A percentile compares a stretch with the other conserved stretches of the same genome.
These are phyloP conservation scores for Chrysoporthe puriensis DNA, from an alignment of 2,329 filamentous ascomycete species.

Conservation along the genomic window DNA sequence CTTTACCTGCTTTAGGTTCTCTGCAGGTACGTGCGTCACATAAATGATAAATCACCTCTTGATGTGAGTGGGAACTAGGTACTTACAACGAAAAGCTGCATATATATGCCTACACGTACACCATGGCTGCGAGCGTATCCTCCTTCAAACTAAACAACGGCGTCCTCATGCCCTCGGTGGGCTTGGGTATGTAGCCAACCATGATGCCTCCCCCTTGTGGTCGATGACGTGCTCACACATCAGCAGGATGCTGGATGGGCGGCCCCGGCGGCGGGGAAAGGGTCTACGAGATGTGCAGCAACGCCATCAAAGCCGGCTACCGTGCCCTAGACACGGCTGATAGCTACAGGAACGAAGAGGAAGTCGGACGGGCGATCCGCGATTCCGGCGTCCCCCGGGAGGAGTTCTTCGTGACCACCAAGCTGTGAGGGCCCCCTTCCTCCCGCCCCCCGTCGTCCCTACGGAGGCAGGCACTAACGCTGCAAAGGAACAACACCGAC, in stretches of 20 bases:
- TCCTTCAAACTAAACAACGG: conserved; percentile 26
- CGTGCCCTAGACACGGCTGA: conserved; percentile 39
- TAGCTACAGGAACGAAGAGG: conserved; percentile 35
- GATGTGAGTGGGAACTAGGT: too few relatives aligned
- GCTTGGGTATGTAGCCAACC: conserved; percentile 15
- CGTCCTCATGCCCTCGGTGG: conserved; percentile 24
- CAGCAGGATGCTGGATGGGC: conserved; percentile 26
- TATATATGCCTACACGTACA: background rate
- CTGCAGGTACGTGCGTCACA: background rate
- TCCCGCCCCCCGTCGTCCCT: background rate
- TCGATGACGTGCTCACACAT: background rate
- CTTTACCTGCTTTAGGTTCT: background rate
- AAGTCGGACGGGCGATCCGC: conserved; percentile 39
- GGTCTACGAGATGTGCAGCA: conserved; percentile 31
- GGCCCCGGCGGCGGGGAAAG: conserved; percentile 12
- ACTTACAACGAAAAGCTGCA: background rate
- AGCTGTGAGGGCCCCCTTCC: conserved; percentile 31
- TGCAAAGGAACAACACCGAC: conserved; percentile 28
- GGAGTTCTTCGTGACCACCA: conserved; percentile 41
- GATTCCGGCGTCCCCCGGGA: conserved; percentile 39
- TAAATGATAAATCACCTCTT: too few relatives aligned
- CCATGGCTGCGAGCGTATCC: conserved; percentile 22
- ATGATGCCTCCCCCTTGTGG: background rate
- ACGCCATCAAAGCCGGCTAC: conserved; percentile 38
- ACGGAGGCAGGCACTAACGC: conserved; percentile 17